A percentile compares a stretch with the other conserved stretches of the same genome.
Evolutionary conservation across 805 yeast genomes (phyloP).

Genomic region (Saturnispora hagleri): DNA sequence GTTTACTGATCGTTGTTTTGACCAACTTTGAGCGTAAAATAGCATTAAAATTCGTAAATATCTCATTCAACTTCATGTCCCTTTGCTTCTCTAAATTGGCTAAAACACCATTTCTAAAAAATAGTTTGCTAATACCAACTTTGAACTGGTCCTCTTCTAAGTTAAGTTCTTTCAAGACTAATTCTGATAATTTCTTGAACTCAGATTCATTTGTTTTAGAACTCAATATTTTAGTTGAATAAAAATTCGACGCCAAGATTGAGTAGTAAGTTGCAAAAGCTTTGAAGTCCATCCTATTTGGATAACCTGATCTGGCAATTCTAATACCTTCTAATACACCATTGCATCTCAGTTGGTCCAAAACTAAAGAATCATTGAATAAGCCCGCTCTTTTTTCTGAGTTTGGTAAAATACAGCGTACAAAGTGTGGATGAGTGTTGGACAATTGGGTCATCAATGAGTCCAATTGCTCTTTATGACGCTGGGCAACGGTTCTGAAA

Average conservation of each 20-base stretch:
- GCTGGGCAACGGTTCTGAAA: conserved; percentile 74
- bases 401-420: conserved; percentile 92
- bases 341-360: conserved; percentile 87
- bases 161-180: conserved; percentile 52
- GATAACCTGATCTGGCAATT: conserved; percentile 95
- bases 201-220: conserved; percentile 22
- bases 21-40: conserved; percentile 52
- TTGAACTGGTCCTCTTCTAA: conserved; percentile 53
- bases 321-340: conserved; percentile 98
- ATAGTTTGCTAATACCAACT: conserved; percentile 63
- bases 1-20: conserved; percentile 38
- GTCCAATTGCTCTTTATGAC: conserved; percentile 77
- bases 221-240: conserved; percentile 12
- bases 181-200: conserved; percentile 58
- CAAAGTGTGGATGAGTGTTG: conserved; percentile 90
- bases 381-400: conserved; percentile 57
- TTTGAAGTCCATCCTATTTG: conserved; percentile 78
- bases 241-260: conserved; percentile 45
- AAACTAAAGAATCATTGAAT: conserved; percentile 67
- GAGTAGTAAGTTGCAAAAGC: conserved; percentile 72
- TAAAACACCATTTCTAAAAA: conserved; percentile 68
- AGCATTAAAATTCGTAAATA: conserved; percentile 57
- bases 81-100: conserved; percentile 73
- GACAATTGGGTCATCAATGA: conserved; percentile 64
- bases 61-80: conserved; percentile 48